Evolutionary conservation across 116 monocot genomes (phyloP).

Genomic region (Papilionanthe hybrid): DNA sequence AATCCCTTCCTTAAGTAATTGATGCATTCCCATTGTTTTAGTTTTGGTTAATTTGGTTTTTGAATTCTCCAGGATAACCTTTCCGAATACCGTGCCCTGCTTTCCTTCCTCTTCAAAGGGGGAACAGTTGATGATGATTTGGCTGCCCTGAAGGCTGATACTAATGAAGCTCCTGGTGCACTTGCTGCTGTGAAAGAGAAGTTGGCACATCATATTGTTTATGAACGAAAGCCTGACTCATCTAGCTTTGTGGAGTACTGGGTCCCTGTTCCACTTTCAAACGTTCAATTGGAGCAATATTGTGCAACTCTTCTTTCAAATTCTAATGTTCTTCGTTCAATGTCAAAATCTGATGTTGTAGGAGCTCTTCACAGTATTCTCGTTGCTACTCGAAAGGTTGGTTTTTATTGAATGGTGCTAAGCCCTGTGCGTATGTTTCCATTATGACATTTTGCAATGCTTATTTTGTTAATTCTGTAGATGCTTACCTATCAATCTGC

Average conservation of each 20-base stretch:
- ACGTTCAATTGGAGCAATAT: conserved; percentile 85
- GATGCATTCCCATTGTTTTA: neutral
- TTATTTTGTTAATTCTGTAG: neutral
- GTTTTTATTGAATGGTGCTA: conserved; percentile 4
- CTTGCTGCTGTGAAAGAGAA: conserved; percentile 46
- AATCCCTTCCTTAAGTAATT: conserved; percentile 6
- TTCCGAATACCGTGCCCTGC: conserved; percentile 37
- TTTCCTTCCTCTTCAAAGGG: conserved; percentile 56
- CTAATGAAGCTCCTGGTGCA: conserved; percentile 17
- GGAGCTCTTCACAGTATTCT: conserved; percentile 70
- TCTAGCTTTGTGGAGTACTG: conserved; percentile 77
- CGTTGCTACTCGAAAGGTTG: conserved; percentile 62
- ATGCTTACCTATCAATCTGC: neutral
- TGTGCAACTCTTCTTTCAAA: conserved; percentile 61
- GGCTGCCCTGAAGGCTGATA: conserved; percentile 17
- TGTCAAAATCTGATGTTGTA: conserved; percentile 54
- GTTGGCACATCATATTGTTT: conserved; percentile 39
- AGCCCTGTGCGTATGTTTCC: neutral
- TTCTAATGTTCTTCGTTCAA: conserved; percentile 55
- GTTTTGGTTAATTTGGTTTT: conserved; percentile 7
- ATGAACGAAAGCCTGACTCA: conserved; percentile 43
- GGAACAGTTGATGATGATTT: conserved; percentile 18
- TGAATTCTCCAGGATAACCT: conserved; percentile 52
- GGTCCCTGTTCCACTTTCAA: conserved; percentile 86
- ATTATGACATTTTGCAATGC: neutral